phyloP scores from a whole-genome alignment of 2,329 filamentous ascomycete species.

The Ceratocystis papillata region DNA sequence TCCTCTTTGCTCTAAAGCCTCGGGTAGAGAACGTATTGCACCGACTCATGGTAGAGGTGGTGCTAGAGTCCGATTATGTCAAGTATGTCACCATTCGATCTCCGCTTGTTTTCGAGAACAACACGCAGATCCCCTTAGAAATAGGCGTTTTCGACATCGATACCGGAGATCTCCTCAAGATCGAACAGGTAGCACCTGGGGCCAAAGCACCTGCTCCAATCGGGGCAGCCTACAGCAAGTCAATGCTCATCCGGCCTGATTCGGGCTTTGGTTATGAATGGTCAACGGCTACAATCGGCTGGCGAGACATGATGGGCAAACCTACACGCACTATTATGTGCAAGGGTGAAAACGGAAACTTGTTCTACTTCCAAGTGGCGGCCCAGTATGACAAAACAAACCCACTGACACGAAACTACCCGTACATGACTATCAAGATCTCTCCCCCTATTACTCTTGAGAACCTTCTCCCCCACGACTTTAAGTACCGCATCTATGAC shows the following conservation, averaged over 20 bases:
- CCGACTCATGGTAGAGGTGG: constrained; percentile 83
- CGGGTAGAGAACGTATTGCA: constrained; percentile 78
- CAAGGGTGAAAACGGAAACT: constrained; percentile 72
- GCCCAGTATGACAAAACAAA: constrained; percentile 74
- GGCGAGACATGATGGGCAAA: constrained; percentile 77
- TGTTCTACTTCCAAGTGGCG: constrained; percentile 95
- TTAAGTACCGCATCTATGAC: constrained; percentile 98
- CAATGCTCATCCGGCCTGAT: constrained; percentile 76
- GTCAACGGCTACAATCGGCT: constrained; percentile 82
- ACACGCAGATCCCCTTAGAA: constrained; percentile 92
- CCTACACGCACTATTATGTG: constrained; percentile 83
- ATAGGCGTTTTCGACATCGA: constrained; percentile 79
- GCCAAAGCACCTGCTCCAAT: constrained; percentile 84
- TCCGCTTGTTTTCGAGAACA: constrained; percentile 84
- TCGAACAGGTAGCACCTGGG: constrained; percentile 92
- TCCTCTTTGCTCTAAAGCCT: constrained; percentile 77
- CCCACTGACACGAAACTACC: constrained; percentile 73
- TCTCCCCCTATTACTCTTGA: constrained; percentile 90
- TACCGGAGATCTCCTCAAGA: constrained; percentile 85
- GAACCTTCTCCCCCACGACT: constrained; percentile 90
- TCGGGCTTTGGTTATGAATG: constrained; percentile 94
- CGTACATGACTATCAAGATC: constrained; percentile 85
- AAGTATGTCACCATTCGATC: constrained; percentile 96
- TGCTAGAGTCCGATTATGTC: constrained; percentile 84
- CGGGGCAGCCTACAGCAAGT: constrained; percentile 82